These are phyloP conservation scores for Penicillium sp. DNA, from an alignment of 2,329 filamentous ascomycete species.

Conservation along the genomic window DNA sequence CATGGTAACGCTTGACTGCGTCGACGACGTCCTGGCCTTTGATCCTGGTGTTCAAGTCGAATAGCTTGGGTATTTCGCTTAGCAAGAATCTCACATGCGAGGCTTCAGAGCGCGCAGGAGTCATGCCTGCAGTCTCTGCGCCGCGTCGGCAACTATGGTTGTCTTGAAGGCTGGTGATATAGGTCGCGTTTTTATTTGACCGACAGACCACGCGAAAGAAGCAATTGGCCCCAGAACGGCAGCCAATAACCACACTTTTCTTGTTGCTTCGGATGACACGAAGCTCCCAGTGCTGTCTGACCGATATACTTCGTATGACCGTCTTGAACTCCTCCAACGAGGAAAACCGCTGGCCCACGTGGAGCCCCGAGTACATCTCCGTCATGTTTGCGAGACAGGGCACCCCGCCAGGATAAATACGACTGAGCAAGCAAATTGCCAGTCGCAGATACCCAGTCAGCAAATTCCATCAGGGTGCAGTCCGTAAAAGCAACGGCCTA, in stretches of 20 bases:
- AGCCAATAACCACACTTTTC: constrained; percentile 40
- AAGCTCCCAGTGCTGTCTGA: constrained; percentile 40
- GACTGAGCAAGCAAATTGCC: constrained; percentile 13
- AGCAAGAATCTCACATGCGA: constrained; percentile 40
- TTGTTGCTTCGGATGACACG: constrained; percentile 40
- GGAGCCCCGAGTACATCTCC: constrained; percentile 39
- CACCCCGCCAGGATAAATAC: constrained; percentile 12
- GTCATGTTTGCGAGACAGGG: constrained; percentile 26
- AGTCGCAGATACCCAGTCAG: constrained; percentile 12
- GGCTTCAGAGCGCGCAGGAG: constrained; percentile 37
- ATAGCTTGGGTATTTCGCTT: constrained; percentile 38
- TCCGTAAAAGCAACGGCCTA: constrained; percentile 1
- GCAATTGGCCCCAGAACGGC: constrained; percentile 37
- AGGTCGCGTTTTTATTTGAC: constrained; percentile 38
- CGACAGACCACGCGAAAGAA: constrained; percentile 40
- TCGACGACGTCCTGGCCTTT: constrained; percentile 38
- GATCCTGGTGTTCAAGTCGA: constrained; percentile 36
- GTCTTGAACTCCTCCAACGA: constrained; percentile 39
- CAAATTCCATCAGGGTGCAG: constrained; percentile 27
- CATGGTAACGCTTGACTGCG: constrained; percentile 40
- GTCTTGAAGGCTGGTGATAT: constrained; percentile 39
- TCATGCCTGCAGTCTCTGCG: constrained; percentile 26
- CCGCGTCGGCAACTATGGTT: constrained; percentile 35
- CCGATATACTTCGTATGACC: constrained; percentile 38
- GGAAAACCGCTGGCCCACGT: constrained; percentile 36